These are phyloP conservation scores for Phytophthora lateralis DNA, from an alignment of 352 stramenopile species.

Conservation along the genomic window DNA sequence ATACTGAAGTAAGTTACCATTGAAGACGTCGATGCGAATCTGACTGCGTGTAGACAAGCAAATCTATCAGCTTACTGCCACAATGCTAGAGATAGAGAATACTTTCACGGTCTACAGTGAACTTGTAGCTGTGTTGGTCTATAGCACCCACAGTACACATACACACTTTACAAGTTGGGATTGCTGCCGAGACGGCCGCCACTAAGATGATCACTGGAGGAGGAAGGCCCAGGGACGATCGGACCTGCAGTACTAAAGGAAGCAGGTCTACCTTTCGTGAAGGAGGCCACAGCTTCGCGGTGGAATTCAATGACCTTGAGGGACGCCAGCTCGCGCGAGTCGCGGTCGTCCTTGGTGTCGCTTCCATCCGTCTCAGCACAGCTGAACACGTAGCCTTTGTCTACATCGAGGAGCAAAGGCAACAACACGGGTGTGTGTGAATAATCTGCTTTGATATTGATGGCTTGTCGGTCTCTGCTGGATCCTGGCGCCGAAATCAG, in stretches of 20 bases:
- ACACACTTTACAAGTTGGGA: background rate
- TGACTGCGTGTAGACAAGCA: background rate
- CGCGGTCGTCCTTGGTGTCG: conserved; percentile 25
- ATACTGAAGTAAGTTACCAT: no score
- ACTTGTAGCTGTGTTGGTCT: no score
- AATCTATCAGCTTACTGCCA: background rate
- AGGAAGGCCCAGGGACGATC: conserved; percentile 12
- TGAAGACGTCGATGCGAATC: no score
- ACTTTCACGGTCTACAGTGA: background rate
- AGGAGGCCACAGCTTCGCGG: conserved; percentile 22
- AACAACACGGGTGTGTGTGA: conserved; percentile 27
- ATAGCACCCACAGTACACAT: background rate
- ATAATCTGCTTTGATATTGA: conserved; percentile 39
- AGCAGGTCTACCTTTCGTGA: conserved; percentile 22
- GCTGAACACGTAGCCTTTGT: conserved; percentile 61
- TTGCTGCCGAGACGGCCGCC: background rate
- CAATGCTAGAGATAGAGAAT: background rate
- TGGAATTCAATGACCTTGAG: conserved; percentile 32
- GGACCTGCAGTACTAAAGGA: conserved; percentile 27
- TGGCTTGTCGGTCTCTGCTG: conserved; percentile 20
- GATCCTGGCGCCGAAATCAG: conserved; percentile 12
- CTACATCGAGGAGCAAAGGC: conserved; percentile 16
- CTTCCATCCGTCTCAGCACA: conserved; percentile 34
- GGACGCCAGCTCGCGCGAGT: conserved; percentile 18
- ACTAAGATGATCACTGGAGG: conserved; percentile 7